Evolutionary conservation across 2,329 filamentous ascomycete species (phyloP), one percentile per base, ranked within the genome.

Genomic region (Paramyrothecium sp.): DNA sequence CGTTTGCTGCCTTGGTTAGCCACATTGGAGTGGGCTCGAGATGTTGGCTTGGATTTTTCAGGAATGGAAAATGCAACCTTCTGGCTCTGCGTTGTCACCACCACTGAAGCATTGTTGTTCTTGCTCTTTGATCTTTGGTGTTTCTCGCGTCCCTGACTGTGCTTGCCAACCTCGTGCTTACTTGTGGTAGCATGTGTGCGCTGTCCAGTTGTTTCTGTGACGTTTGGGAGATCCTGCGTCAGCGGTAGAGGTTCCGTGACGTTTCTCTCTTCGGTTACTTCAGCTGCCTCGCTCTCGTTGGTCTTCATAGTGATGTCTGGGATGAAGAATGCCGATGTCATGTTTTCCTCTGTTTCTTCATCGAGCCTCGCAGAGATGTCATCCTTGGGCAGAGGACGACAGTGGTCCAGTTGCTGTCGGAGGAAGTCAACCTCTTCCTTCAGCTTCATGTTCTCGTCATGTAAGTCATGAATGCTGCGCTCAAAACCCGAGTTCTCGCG

Each of bases 291-390:
- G 22, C 68, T 65, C 21, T 73, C 70, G 55, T 77, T 75, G 3
- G 71, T 75, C 56, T 81, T 77, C 34, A 84, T 73, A 2, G 82
- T 85, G 59, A 85, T 84, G 60, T 86, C 83, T 21, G 83, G 81
- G 56, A 85, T 73, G 62, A 85, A 83, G 63, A 84, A 80, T 3
- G 81, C 82, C 7, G 83, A 85, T 0, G 82, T 85, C 78, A 85
- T 83, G 60, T 84, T 82, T 44, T 84, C 81, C 52, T 78, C 77
- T 8, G 71, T 74, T 55, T 73, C 70, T 1, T 74, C 71, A 3
- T 75, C 71, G 2, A 73, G 62, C 13, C 65, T 69, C 16, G 64
- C 69, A 44, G 72, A 67, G 16, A 74, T 65, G 55, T 77, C 70
- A 3, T 73, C 69, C 62, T 75, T 73, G 23, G 71, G 69, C 22